Evolutionary conservation across 805 yeast species (phyloP), one percentile per base, ranked within the genome.

Genomic region (Suhomyces vadensis): DNA sequence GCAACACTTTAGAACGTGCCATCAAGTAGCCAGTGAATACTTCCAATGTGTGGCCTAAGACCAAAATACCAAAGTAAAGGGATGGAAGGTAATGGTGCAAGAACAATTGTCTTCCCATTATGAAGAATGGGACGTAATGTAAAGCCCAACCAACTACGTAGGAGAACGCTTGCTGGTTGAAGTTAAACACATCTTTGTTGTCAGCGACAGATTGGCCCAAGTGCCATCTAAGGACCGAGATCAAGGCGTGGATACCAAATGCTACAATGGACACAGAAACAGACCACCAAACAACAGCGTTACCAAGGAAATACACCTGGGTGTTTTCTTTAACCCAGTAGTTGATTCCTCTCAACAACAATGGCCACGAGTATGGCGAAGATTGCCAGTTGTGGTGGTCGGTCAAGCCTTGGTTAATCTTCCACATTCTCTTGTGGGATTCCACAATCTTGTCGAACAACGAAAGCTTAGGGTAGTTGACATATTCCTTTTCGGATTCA

Each of bases 51-150:
- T 85, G 91, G n/a, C 86, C 87, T 41, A 88, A 69, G 2, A 85
- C 87, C 51, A 88, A 73, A 42, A 87, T 73, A 37, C 89, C 94
- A 66, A 94, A 94, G 70, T 89, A 94, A 42, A 88, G 78, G 1
- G 98, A 88, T 44, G 97, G 97, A 53, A 94, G 69, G 65, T 92
- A 92, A 66, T 91, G 98, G 65, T 91, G 98, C 61, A 91, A 73
- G 72, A 92, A 91, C 67, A 91, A 67, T 69, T 91, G 97, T 69
- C 98, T 82, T 19, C 83, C 90, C 98, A 91, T 91, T 46, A 91
- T 70, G 67, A 79, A 83, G 42, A 87, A 86, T 53, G 95, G 95
- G 43, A 74, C 60, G 60, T 78, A 84, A 64, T 88, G 95, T 29
- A 84, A 49, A 7, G 62, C 68, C 87, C 90, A 88, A 35, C 95